Conservation (phyloP, 352 stramenopile genomes). For the Globisporangium radiosum region DNA sequence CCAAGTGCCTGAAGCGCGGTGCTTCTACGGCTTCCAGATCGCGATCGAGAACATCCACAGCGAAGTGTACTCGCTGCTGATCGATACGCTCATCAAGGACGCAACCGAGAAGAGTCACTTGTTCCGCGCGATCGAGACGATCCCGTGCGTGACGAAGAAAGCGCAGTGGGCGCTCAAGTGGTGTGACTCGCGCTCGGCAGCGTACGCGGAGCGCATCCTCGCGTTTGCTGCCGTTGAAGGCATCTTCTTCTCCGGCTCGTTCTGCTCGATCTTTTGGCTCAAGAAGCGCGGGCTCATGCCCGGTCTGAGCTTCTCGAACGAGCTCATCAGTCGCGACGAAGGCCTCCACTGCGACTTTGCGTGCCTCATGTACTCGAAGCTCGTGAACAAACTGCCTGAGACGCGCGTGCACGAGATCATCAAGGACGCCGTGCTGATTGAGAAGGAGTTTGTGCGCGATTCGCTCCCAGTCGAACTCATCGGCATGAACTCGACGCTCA, state of each 20-base stretch:
- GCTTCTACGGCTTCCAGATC: constrained; percentile 99
- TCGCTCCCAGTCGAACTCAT: constrained; percentile 98
- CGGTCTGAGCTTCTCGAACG: constrained; percentile 98
- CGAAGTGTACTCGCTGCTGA: constrained; percentile 99
- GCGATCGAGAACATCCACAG: constrained; percentile 99
- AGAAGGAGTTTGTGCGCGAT: constrained; percentile 97
- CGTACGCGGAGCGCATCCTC: constrained; percentile 95
- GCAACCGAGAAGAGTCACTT: constrained; percentile 89
- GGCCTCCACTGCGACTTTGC: constrained; percentile 99
- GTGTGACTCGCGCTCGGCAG: constrained; percentile 90
- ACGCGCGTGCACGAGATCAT: constrained; percentile 94
- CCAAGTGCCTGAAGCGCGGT: constrained; percentile 94
- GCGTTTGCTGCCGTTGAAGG: constrained; percentile 98
- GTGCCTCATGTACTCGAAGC: constrained; percentile 97
- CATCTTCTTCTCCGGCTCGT: constrained; percentile 99
- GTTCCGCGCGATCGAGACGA: constrained; percentile 96
- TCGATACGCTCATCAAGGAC: constrained; percentile 99
- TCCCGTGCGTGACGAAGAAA: constrained; percentile 97
- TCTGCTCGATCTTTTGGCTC: constrained; percentile 99
- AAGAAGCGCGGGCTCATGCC: constrained; percentile 99
- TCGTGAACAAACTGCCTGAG: constrained; percentile 95
- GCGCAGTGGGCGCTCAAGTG: constrained; percentile 96
- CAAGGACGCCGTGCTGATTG: constrained; percentile 93
- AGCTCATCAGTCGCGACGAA: constrained; percentile 98
- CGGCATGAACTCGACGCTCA: constrained; percentile 97